Percentiles rank a stretch among this genome's conserved stretches.
phyloP scores from a whole-genome alignment of 768 basidiomycete species.

The Mycena rosella region DNA sequence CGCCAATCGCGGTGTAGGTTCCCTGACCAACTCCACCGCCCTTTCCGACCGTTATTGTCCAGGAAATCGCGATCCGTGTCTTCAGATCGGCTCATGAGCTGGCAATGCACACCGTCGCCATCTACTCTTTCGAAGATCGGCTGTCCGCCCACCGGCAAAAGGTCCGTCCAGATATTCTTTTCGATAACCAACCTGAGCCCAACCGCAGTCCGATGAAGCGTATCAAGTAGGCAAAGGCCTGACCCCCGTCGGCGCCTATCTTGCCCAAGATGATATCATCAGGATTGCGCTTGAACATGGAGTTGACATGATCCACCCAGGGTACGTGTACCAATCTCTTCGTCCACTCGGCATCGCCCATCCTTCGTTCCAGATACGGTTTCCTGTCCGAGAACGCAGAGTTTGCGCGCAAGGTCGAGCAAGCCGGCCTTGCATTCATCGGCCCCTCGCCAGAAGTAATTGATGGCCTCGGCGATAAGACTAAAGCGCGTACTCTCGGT shows the following conservation, averaged over 20 bases:
- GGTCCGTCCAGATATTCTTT: constrained; percentile 52
- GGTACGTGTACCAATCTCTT: constrained; percentile 64
- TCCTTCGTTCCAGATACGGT: constrained; percentile 75
- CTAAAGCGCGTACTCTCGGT: constrained; percentile 94
- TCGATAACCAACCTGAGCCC: constrained; percentile 19
- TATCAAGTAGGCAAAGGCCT: constrained; percentile 98
- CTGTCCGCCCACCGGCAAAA: constrained; percentile 98
- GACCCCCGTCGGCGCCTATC: constrained; percentile 96
- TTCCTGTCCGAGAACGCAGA: constrained; percentile 97
- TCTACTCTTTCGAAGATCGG: constrained; percentile 97
- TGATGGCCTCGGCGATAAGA: constrained; percentile 98
- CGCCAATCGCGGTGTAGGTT: constrained; percentile 89
- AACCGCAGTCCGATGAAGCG: constrained; percentile 90
- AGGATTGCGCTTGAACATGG: constrained; percentile 96
- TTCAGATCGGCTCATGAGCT: constrained; percentile 99
- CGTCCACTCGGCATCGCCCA: neutral
- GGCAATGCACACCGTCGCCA: constrained; percentile 99
- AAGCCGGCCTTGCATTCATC: constrained; percentile 96
- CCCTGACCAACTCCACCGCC: constrained; percentile 13
- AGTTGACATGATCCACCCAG: constrained; percentile 99
- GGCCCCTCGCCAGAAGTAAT: constrained; percentile 97
- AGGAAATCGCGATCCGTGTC: constrained; percentile 99
- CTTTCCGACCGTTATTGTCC: constrained; percentile 28
- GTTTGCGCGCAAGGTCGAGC: constrained; percentile 98
- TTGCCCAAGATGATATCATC: constrained; percentile 98